Percentiles rank a stretch among this genome's conserved stretches.
Conservation (phyloP, 148 eudicot species). For the Rheum nobile region DNA sequence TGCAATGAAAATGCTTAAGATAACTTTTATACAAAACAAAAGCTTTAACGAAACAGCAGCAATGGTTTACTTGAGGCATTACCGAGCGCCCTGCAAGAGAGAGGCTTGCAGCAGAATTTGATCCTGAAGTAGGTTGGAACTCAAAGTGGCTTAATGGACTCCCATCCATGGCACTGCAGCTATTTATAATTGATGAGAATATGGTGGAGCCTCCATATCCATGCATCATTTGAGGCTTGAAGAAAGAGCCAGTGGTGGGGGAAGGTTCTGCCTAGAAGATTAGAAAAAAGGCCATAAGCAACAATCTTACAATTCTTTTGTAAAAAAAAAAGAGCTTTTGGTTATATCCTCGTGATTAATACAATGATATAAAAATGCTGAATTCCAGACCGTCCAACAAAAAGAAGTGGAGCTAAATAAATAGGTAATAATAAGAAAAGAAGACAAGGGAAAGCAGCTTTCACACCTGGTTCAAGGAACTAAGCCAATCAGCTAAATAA, state of each 20-base stretch:
- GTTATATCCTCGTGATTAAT: constrained; percentile 12
- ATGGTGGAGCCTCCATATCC: constrained; percentile 31
- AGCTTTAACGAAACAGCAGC: background rate
- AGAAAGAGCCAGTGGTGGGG: constrained; percentile 94
- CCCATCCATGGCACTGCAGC: constrained; percentile 33
- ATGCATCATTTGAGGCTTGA: constrained; percentile 59
- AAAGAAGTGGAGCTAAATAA: constrained; percentile 3
- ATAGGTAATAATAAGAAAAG: background rate
- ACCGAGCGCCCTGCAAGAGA: constrained; percentile 48
- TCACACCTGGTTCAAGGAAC: background rate
- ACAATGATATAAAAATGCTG: background rate
- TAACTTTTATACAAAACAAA: background rate
- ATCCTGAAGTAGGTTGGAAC: constrained; percentile 59
- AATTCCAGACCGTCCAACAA: background rate
- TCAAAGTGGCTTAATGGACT: constrained; percentile 49
- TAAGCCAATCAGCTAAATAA: background rate
- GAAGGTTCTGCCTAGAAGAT: constrained; percentile 90
- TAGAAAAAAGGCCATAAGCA: constrained; percentile 7
- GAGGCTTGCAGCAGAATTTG: constrained; percentile 45
- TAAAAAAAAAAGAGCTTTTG: background rate
- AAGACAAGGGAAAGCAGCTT: background rate
- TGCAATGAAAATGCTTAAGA: background rate
- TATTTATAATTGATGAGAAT: constrained; percentile 33
- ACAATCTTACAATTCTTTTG: background rate
- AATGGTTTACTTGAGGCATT: constrained; percentile 16